Base-by-base conservation (phyloP, 139 green algal genomes). In the Prasinococcaceae sp. region DNA sequence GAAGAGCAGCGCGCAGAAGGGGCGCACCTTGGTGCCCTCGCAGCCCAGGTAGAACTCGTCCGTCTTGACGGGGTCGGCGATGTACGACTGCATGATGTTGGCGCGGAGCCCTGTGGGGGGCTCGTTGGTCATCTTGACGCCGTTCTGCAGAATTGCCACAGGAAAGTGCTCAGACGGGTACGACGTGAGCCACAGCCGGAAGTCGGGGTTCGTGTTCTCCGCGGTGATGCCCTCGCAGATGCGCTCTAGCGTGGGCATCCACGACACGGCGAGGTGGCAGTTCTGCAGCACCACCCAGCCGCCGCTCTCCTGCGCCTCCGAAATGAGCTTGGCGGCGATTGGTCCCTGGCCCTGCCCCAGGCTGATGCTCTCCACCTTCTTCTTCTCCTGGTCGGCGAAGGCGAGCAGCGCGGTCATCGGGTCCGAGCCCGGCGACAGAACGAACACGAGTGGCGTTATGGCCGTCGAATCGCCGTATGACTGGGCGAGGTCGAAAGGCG, bases 231-330 rank as follows among this genome's bases (percentile, higher is more conserved):
- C 32, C 66, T 90, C 77, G 53, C 78, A 75, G 32, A 87, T 79
- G 24, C 74, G 68, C 59, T 88, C 80, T 56, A 90, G 55, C 3
- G 65, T 75, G 19, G 75, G 70, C 79, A 88, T 83, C 75, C 78
- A 88, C 33, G 64, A 77, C 22, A 79, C 63, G 1, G 76, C 78
- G 27, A 87, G 63, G 63, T 86, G 80, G 67, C 75, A 84, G 68
- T 84, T 85, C 65, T 81, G 77, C 36, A 85, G 57, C 32, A 82
- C 69, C 30, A 88, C 78, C 81, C 81, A 90, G n/a, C 54, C 51
- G 41, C 81, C 81, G 17, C 52, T 36, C 12, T 40, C 38, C 44
- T 59, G 55, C 12, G 61, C 75, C 33, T 58, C 41, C 35, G 70
- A 49, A 26, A 89, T 84, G 35, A 90, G 59, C 33, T 65, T 61